phyloP scores from a whole-genome alignment of 2,329 filamentous ascomycete species.

The Canariomyces notabilis region DNA sequence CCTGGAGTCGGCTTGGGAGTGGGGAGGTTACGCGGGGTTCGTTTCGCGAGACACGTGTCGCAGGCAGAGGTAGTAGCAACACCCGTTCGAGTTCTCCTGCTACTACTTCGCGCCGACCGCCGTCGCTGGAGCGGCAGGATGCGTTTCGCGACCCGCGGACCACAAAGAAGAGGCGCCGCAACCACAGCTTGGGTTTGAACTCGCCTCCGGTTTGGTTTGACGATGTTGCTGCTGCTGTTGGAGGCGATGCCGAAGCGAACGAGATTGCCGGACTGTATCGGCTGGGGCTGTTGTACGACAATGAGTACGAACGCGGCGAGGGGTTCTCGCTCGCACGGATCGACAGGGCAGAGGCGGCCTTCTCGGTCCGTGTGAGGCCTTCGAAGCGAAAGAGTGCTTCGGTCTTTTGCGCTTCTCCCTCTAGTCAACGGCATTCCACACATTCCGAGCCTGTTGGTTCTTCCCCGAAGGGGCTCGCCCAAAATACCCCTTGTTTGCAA shows the following conservation, averaged over 20 bases:
- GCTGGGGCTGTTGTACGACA: conserved; percentile 42
- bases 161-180: conserved; percentile 25
- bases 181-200: no score
- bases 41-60: no score
- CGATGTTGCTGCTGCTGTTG: conserved; percentile 17
- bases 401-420: conserved; percentile 25
- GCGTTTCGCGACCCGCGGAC: conserved; percentile 42
- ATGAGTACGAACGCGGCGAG: conserved; percentile 32
- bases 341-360: conserved; percentile 34
- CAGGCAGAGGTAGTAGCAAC: neutral
- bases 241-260: conserved; percentile 28
- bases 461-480: neutral
- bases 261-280: conserved; percentile 38
- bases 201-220: neutral
- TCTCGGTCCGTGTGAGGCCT: conserved; percentile 32
- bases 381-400: conserved; percentile 30
- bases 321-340: conserved; percentile 39
- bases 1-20: conserved; percentile 26
- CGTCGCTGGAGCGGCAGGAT: conserved; percentile 42
- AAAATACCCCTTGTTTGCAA: conserved; percentile 30
- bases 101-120: conserved; percentile 28
- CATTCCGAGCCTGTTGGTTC: neutral
- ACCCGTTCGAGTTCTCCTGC: no score
- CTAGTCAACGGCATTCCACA: neutral
- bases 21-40: no score